Percentiles rank a stretch among this genome's conserved stretches.
phyloP scores from a whole-genome alignment of 1,284 basidiomycete genomes.

The Entoloma clypeatum region DNA sequence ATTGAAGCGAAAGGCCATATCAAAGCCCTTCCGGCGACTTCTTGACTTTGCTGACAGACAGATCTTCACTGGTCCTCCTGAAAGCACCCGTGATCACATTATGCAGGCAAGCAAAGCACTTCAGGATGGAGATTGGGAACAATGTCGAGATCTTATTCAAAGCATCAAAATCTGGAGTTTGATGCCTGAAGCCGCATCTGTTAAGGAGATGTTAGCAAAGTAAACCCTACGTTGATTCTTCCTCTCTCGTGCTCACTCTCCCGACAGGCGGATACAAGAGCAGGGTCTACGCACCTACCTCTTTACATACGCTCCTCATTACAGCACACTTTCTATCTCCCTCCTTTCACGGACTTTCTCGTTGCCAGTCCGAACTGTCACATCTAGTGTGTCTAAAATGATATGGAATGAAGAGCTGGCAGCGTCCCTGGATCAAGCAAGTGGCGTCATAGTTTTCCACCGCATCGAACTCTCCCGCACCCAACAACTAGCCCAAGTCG shows the following conservation, averaged over 20 bases:
- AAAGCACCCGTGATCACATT: constrained; percentile 98
- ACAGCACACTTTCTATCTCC: constrained; percentile 85
- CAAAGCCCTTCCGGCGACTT: constrained; percentile 92
- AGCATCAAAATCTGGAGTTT: constrained; percentile 98
- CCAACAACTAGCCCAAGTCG: constrained; percentile 85
- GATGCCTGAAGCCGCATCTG: constrained; percentile 84
- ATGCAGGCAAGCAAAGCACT: constrained; percentile 99
- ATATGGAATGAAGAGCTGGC: constrained; percentile 97
- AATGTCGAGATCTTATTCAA: constrained; percentile 88
- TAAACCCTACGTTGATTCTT: constrained; percentile 38
- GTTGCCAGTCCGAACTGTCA: constrained; percentile 75
- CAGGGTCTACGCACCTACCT: constrained; percentile 96
- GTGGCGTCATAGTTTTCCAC: constrained; percentile 86
- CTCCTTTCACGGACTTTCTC: constrained; percentile 89
- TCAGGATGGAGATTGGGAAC: constrained; percentile 96
- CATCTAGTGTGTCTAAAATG: constrained; percentile 96
- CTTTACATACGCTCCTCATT: constrained; percentile 97
- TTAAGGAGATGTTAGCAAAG: constrained; percentile 94
- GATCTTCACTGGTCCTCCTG: constrained; percentile 97
- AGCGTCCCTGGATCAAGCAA: constrained; percentile 89
- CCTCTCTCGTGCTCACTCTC: constrained; percentile 2
- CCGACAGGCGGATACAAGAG: constrained; percentile 88
- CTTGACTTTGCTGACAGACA: constrained; percentile 98
- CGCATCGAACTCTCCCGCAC: constrained; percentile 83
- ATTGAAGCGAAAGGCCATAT: constrained; percentile 86